phyloP scores from a whole-genome alignment of 345 rosid species.

The Brassica carinata region DNA sequence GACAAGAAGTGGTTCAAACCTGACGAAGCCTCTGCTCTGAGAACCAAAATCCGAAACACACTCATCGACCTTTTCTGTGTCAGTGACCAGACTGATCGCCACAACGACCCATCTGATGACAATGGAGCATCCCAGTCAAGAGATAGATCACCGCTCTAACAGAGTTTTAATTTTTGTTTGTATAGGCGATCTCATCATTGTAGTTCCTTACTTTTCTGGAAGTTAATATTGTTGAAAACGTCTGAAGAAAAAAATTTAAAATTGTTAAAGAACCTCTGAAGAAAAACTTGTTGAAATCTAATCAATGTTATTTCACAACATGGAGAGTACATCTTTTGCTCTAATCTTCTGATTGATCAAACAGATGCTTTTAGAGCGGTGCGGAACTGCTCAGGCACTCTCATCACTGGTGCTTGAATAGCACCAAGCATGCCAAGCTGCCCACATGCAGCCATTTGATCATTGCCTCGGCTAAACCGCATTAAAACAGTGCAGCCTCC shows the following conservation, averaged over 20 bases:
- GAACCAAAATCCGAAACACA: slow-evolving; percentile 58
- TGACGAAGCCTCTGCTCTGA: slow-evolving; percentile 79
- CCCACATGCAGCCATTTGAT: slow-evolving; percentile 98
- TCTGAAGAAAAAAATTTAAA: background rate
- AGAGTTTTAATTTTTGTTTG: background rate
- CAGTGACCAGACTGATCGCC: slow-evolving; percentile 20
- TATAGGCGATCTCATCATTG: background rate
- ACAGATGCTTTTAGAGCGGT: slow-evolving; percentile 48
- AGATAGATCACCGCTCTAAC: slow-evolving; percentile 14
- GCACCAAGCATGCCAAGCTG: slow-evolving; percentile 86
- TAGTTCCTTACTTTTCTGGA: background rate
- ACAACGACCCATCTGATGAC: slow-evolving; percentile 22
- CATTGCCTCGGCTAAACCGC: slow-evolving; percentile 82
- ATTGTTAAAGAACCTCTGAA: background rate
- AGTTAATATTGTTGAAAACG: background rate
- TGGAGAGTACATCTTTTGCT: background rate
- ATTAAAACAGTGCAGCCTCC: slow-evolving; percentile 69
- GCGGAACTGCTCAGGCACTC: slow-evolving; percentile 75
- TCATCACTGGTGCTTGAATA: slow-evolving; percentile 68
- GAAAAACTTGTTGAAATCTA: background rate
- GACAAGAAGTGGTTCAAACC: slow-evolving; percentile 88
- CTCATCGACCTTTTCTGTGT: slow-evolving; percentile 55
- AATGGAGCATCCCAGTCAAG: slow-evolving; percentile 13
- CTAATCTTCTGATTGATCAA: slow-evolving; percentile 2
- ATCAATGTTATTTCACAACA: slow-evolving; percentile 7